Percentiles rank a stretch among this genome's conserved stretches.
Conservation (phyloP, 164 flowering plant species). For the Cinnamomum micranthum region DNA sequence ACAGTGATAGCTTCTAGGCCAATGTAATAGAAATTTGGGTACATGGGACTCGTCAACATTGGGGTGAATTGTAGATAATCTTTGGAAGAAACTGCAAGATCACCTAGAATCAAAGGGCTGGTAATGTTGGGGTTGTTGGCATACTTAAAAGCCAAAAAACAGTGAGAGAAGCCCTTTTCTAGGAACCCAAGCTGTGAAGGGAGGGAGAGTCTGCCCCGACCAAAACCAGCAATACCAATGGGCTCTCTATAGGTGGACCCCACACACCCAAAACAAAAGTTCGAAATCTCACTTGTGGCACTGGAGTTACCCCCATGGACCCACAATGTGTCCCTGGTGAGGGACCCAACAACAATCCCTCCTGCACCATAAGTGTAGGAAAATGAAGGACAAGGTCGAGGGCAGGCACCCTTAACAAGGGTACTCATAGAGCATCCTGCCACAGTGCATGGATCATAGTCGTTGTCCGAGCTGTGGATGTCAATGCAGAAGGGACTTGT, state of each 20-base stretch:
- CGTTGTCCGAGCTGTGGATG: conserved; percentile 61
- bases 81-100: conserved; percentile 46
- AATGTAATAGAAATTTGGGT: conserved; percentile 57
- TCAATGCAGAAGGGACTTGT: conserved; percentile 45
- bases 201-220: conserved; percentile 58
- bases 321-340: conserved; percentile 50
- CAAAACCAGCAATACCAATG: conserved; percentile 73
- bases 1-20: conserved; percentile 52
- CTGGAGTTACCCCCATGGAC: conserved; percentile 33
- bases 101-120: conserved; percentile 63
- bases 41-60: conserved; percentile 50
- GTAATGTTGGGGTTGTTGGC: conserved; percentile 65
- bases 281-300: conserved; percentile 32
- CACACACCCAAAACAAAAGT: conserved; percentile 65
- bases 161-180: conserved; percentile 71
- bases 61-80: conserved; percentile 57
- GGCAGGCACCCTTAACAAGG: conserved; percentile 42
- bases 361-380: conserved; percentile 71
- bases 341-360: conserved; percentile 42
- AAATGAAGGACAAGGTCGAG: conserved; percentile 72
- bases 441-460: conserved; percentile 49
- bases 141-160: conserved; percentile 66
- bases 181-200: conserved; percentile 73
- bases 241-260: conserved; percentile 64
- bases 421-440: conserved; percentile 59